Conservation (phyloP, 768 basidiomycete genomes). For the Trametes villosa region DNA sequence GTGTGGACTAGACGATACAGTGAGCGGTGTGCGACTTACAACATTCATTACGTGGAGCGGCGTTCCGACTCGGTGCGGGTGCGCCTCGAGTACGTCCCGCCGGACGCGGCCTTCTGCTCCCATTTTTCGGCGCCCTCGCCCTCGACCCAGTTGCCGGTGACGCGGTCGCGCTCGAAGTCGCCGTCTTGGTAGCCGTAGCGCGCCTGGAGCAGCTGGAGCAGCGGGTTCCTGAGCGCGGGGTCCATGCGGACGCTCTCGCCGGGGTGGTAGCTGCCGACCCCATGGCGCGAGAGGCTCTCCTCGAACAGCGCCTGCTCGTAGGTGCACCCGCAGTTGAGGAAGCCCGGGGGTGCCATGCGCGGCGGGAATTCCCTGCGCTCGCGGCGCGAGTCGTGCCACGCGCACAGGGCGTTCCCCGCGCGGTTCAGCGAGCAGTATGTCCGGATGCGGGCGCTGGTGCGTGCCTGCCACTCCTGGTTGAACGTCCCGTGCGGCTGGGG, state of each 20-base stretch:
- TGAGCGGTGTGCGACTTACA: constrained; percentile 11
- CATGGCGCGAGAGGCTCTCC: constrained; percentile 78
- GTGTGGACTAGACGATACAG: constrained; percentile 4
- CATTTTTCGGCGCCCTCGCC: constrained; percentile 66
- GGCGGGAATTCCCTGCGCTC: constrained; percentile 80
- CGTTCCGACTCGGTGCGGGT: constrained; percentile 17
- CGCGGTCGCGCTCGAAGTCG: constrained; percentile 77
- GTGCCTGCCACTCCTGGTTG: constrained; percentile 67
- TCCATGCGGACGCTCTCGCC: constrained; percentile 90
- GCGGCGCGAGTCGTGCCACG: constrained; percentile 88
- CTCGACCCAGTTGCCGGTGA: constrained; percentile 67
- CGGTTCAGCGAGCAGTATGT: constrained; percentile 83
- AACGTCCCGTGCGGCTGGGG: constrained; percentile 50
- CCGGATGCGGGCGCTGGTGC: constrained; percentile 73
- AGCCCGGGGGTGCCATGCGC: constrained; percentile 76
- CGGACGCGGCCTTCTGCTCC: constrained; percentile 55
- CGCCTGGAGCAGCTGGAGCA: constrained; percentile 69
- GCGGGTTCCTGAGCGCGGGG: constrained; percentile 80
- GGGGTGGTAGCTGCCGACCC: constrained; percentile 80
- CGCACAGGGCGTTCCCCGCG: constrained; percentile 86
- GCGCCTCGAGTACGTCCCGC: constrained; percentile 14
- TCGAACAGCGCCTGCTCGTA: constrained; percentile 86
- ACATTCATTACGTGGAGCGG: constrained; percentile 18
- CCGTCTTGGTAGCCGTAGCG: constrained; percentile 84
- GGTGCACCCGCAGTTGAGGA: constrained; percentile 87